Base-by-base conservation (phyloP, 129 eudicot species). In the Saposhnikovia divaricata region DNA sequence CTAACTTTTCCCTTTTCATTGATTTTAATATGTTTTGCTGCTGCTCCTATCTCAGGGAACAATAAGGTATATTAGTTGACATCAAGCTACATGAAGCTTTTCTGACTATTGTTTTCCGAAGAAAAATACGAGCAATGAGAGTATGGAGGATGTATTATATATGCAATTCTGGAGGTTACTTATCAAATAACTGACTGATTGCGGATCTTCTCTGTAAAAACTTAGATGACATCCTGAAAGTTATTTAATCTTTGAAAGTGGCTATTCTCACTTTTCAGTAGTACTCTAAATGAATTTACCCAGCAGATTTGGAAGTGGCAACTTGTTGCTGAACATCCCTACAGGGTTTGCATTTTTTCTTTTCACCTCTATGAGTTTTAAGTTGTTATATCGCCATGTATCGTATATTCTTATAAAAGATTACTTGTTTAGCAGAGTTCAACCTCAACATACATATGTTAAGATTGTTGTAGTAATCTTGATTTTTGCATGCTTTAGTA, bases 121-220 rank as follows among this genome's bases (percentile, higher is more conserved):
- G 31, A 34, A 34, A 34, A 34, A 34, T 34, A 2, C 37, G 37
- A 8, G 27, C 28, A 72, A 23, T 72, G 18, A 72, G 48, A 40
- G 42, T 27, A 14, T 5, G 31, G 76, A 1, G 18, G 18, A 48
- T 48, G 55, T 14, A 34, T 38, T 71, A 13, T 28, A 8, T 14
- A 71, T 25, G 50, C 48, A n/a, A n/a, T 40, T 40, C 43, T 23
- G 76, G 55, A 73, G 77, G 77, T 73, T 44, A 73, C 55, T 73
- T 73, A 25, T 44, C 8, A 23, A 73, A 72, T 72, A 72, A 72
- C 42, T 63, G 70, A 63, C 38, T 27, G 10, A 9, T 19, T 55
- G 6, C 1, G n/a, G 25, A 11, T 63, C 38, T 25, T 2, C 11
- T 63, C 38, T 10, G 10, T 27, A 25, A 25, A 63, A 63, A n/a